phyloP scores from a whole-genome alignment of 257 asterid species.

The Scutellaria barbata region DNA sequence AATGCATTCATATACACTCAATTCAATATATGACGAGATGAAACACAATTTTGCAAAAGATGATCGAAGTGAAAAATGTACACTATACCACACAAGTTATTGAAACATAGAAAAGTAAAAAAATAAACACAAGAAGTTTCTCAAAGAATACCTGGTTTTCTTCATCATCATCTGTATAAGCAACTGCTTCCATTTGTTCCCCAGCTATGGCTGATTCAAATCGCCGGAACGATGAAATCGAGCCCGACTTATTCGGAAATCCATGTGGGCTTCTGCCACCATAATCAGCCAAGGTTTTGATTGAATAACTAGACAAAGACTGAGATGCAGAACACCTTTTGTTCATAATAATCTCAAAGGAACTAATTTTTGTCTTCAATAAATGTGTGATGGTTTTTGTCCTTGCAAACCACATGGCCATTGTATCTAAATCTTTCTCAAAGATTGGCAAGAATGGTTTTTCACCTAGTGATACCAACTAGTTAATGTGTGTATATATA shows the following conservation, averaged over 20 bases:
- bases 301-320: constrained; percentile 31
- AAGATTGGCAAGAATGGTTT: not conserved
- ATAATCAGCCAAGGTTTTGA: constrained; percentile 32
- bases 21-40: not conserved
- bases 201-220: constrained; percentile 64
- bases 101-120: not conserved
- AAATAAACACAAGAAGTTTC: not conserved
- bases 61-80: no score
- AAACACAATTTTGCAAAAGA: not conserved
- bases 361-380: constrained; percentile 36
- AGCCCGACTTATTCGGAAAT: constrained; percentile 27
- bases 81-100: not conserved
- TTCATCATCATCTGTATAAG: constrained; percentile 55
- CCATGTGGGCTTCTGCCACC: constrained; percentile 16
- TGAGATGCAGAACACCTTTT: constrained; percentile 14
- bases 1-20: not conserved
- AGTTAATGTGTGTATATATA: constrained; percentile 1
- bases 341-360: constrained; percentile 17
- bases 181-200: constrained; percentile 42
- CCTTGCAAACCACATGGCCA: constrained; percentile 61
- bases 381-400: constrained; percentile 49
- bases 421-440: constrained; percentile 2
- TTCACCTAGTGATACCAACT: not conserved
- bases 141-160: constrained; percentile 49
- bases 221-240: constrained; percentile 40